A percentile compares a stretch with the other conserved stretches of the same genome.
phyloP scores from a whole-genome alignment of 176 grass and related monocot species.

The Dendrocalamus sinicus region DNA sequence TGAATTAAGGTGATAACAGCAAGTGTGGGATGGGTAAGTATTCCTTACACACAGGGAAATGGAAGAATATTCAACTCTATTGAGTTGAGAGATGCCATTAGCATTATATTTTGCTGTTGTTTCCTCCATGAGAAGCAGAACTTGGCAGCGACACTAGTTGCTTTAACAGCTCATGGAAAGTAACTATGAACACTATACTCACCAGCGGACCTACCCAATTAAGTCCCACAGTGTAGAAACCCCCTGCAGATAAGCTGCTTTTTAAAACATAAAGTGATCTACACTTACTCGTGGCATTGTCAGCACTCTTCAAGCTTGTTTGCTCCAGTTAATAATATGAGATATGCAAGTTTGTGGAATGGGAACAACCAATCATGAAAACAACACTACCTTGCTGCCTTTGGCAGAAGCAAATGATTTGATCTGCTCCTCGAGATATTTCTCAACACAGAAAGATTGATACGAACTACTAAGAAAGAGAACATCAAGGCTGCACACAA shows the following conservation, averaged over 20 bases:
- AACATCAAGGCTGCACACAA: slow-evolving; percentile 33
- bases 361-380: slow-evolving; percentile 33
- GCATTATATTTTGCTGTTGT: slow-evolving; percentile 14
- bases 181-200: slow-evolving; percentile 37
- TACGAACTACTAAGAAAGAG: slow-evolving; percentile 14
- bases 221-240: slow-evolving; percentile 28
- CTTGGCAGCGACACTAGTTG: slow-evolving; percentile 26
- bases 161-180: slow-evolving; percentile 28
- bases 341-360: neutral
- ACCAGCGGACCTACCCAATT: slow-evolving; percentile 45
- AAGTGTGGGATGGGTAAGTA: slow-evolving; percentile 5
- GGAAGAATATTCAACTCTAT: slow-evolving; percentile 25
- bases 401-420: slow-evolving; percentile 24
- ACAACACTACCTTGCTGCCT: slow-evolving; percentile 35
- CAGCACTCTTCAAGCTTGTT: slow-evolving; percentile 36
- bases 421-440: neutral
- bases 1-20: slow-evolving; percentile 34
- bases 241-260: slow-evolving; percentile 47
- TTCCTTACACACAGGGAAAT: slow-evolving; percentile 37
- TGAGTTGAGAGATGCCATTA: slow-evolving; percentile 28
- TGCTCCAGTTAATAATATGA: slow-evolving; percentile 18
- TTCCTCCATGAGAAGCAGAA: slow-evolving; percentile 33
- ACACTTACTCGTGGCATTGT: slow-evolving; percentile 21
- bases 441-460: slow-evolving; percentile 3
- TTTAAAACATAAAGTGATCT: slow-evolving; percentile 23